Base-by-base conservation (phyloP, 257 asterid species). In the Scutellaria minor region DNA sequence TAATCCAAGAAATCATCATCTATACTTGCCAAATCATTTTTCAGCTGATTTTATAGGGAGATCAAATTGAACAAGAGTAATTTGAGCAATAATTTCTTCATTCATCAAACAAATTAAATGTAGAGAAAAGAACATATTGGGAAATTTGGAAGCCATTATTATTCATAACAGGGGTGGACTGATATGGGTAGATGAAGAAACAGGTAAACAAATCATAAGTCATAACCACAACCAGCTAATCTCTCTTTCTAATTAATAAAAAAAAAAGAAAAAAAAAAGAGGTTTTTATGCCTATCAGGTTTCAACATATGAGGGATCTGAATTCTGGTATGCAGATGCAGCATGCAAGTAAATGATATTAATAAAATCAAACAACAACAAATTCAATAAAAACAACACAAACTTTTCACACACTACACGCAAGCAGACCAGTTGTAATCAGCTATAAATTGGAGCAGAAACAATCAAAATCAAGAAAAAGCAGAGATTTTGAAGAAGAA, bases 331-430 rank as follows among this genome's bases (percentile, higher is more conserved):
- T 35, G 11, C 60, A 68, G 56, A 40, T 18, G 24, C 9, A 65
- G 58, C 61, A 57, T 72, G 71, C 75, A 78, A 72, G 82, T 70
- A 72, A 24, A 55, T 31, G 37, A 31, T 31, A 14, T 65, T 52
- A 27, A 57, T 14, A 27, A 56, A 50, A 40, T 27, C 6, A 20
- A 71, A 57, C 48, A 50, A 15, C 9, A 58, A 14, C 31, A 42
- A 42, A 52, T 51, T 31, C 37, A 31, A 31, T 13, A 51, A n/a
- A 65, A 12, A 11, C 41, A 20, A 18, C 6, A 40, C 40, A n/a
- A 9, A 42, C 0, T n/a, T 13, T 57, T 56, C 14, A 63, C 73
- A 64, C 12, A 60, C 15, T 15, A 40, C 70, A 41, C 58, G 11
- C 59, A 42, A 18, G 7, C n/a, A 22, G 54, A 50, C 24, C 61